Base-by-base conservation (phyloP, 2,329 filamentous ascomycete species). In the Monilinia polystroma region DNA sequence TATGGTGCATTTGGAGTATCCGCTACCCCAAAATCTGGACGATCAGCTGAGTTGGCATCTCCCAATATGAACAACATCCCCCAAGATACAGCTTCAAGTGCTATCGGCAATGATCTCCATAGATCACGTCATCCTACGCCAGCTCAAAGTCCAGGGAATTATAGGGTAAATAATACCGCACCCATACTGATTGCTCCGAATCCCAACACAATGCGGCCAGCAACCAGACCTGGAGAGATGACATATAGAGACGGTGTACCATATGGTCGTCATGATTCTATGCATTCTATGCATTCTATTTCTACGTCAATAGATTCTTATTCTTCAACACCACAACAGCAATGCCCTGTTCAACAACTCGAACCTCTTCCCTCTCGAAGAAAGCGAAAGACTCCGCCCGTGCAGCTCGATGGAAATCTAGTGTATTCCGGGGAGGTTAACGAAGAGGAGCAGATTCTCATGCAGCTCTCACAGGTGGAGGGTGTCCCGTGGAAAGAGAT, bases 401-500 rank as follows among this genome's bases (percentile, higher is more conserved):
- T 51, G 41, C 45, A 56, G 29, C 35, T 63, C 23, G 69, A 71
- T 23, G 52, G 67, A 8, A 66, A 69, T 20, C 32, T 68, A 8
- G 18, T 70, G 12, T 41, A 53, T 4, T 63, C n/a, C 63, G 57
- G 49, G 10, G 70, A 74, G 1, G 67, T 77, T 54, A 75, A 59
- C 29, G 67, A 71, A 18, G 75, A 77, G 63, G 77, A 78, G 32
- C 68, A 72, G 55, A 66, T 76, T 16, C 73, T 78, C 8, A 70
- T 78, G n/a, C 70, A 75, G 45, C 70, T 78, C 18, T 72, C 75
- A 26, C 73, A 77, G n/a, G 67, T 74, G 16, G 73, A 77, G 41
- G 64, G 72, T 14, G 67, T 76, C 12, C 73, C 74, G 23, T 79
- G 77, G 77, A 78, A 78, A 63, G 73, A 74, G 16, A 74, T 78